A percentile compares a stretch with the other conserved stretches of the same genome.
Conservation (phyloP, 129 eudicot species). For the Scalesia atractyloides region DNA sequence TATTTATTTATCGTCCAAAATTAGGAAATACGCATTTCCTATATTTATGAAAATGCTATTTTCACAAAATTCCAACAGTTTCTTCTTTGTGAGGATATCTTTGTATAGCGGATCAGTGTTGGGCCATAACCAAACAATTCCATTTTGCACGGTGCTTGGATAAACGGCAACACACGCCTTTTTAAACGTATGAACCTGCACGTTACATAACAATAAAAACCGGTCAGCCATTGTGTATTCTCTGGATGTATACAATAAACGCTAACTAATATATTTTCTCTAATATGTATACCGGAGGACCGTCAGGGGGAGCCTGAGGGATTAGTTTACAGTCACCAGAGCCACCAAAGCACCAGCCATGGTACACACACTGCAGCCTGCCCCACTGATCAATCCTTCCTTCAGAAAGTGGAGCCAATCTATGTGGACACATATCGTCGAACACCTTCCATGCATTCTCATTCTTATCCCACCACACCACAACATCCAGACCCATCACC, state of each 20-base stretch:
- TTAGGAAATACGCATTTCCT: too few relatives aligned
- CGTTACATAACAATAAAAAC: too few relatives aligned
- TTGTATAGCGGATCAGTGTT: constrained; percentile 58
- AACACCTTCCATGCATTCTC: constrained; percentile 82
- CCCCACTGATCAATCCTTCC: constrained; percentile 96
- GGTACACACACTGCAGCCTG: constrained; percentile 87
- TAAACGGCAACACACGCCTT: constrained; percentile 82
- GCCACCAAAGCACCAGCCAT: constrained; percentile 93
- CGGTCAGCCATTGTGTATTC: too few relatives aligned
- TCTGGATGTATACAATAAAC: too few relatives aligned
- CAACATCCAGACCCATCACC: constrained; percentile 76
- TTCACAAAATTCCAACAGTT: too few relatives aligned
- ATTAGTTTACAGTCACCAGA: constrained; percentile 76
- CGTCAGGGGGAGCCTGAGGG: constrained; percentile 89
- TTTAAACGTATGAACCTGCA: constrained; percentile 65
- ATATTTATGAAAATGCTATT: too few relatives aligned
- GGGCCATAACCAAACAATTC: constrained; percentile 91
- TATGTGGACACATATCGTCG: constrained; percentile 79
- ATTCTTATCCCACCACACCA: constrained; percentile 84
- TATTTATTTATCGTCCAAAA: too few relatives aligned
- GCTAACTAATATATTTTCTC: too few relatives aligned
- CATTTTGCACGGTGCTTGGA: constrained; percentile 77
- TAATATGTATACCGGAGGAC: constrained; percentile 60
- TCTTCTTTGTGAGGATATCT: constrained; percentile 56
- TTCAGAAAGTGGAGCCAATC: constrained; percentile 82